A percentile compares a stretch with the other conserved stretches of the same genome.
Evolutionary conservation across 106 monocot genomes (phyloP).

Genomic region (Cymbidium sinense): DNA sequence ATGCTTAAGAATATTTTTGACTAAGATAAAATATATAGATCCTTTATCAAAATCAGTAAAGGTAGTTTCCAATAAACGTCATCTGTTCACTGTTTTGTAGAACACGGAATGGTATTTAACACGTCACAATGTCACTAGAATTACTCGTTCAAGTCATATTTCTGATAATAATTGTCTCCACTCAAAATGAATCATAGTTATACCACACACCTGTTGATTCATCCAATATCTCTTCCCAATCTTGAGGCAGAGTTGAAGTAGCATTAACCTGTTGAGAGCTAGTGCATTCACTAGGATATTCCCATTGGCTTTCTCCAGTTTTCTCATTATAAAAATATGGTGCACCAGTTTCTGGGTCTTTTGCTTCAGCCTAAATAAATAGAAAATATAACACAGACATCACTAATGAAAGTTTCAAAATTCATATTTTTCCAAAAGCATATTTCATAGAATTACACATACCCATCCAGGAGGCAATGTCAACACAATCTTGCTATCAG

Average conservation of each 20-base stretch:
- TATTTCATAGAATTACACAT: conserved; percentile 18
- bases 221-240: conserved; percentile 81
- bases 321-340: conserved; percentile 71
- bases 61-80: not conserved
- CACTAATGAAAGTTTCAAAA: not conserved
- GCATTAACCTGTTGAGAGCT: conserved; percentile 13
- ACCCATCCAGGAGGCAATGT: conserved; percentile 85
- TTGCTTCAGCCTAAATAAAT: conserved; percentile 61
- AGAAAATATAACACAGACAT: not conserved
- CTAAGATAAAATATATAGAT: not conserved
- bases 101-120: not conserved
- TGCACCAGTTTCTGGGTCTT: conserved; percentile 64
- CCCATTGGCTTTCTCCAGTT: conserved; percentile 76
- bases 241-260: conserved; percentile 33
- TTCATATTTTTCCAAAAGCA: not conserved
- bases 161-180: not conserved
- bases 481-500: not conserved
- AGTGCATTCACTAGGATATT: conserved; percentile 36
- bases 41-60: not conserved
- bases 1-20: not conserved
- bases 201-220: conserved; percentile 50
- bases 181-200: not conserved
- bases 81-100: not conserved
- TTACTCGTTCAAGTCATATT: not conserved
- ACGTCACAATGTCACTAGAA: not conserved